Percentiles rank a stretch among this genome's conserved stretches.
phyloP scores from a whole-genome alignment of 1,284 basidiomycete genomes.

The Moesziomyces sp. region DNA sequence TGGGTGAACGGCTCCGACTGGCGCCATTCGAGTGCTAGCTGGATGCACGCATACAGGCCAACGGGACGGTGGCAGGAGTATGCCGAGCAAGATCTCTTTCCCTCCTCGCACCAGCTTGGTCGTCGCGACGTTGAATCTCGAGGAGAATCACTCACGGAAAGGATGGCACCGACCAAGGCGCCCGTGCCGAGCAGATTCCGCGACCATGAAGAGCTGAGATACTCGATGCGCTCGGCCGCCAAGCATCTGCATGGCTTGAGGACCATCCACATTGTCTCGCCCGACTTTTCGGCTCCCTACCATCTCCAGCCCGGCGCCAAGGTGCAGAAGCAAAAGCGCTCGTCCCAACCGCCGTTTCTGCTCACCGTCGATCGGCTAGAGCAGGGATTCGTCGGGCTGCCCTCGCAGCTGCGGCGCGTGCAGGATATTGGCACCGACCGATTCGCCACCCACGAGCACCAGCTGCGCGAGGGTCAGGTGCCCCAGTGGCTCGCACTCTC shows the following conservation, averaged over 20 bases:
- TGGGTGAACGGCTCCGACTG: constrained; percentile 54
- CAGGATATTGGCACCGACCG: constrained; percentile 38
- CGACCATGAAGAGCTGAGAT: constrained; percentile 53
- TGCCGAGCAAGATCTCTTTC: constrained; percentile 35
- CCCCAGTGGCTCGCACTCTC: constrained; percentile 44
- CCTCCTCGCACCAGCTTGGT: constrained; percentile 7
- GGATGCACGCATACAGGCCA: constrained; percentile 38
- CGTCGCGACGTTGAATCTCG: not conserved
- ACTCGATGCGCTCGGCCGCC: constrained; percentile 36
- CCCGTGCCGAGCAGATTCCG: constrained; percentile 42
- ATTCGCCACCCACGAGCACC: constrained; percentile 40
- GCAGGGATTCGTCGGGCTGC: constrained; percentile 31
- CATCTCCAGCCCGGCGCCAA: constrained; percentile 33
- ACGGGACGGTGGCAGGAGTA: constrained; percentile 41
- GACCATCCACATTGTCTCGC: constrained; percentile 49
- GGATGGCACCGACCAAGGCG: constrained; percentile 8
- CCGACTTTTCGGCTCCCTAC: constrained; percentile 50
- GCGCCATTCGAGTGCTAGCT: constrained; percentile 33
- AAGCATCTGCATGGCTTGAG: constrained; percentile 39
- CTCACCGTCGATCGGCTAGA: constrained; percentile 18
- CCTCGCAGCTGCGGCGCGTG: constrained; percentile 35
- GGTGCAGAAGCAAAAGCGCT: constrained; percentile 1
- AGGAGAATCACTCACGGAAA: not conserved
- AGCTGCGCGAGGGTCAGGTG: constrained; percentile 50
- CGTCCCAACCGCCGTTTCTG: constrained; percentile 9